Evolutionary conservation across 2,329 filamentous ascomycete genomes (phyloP).

Genomic region (Diaporthe longicolla): DNA sequence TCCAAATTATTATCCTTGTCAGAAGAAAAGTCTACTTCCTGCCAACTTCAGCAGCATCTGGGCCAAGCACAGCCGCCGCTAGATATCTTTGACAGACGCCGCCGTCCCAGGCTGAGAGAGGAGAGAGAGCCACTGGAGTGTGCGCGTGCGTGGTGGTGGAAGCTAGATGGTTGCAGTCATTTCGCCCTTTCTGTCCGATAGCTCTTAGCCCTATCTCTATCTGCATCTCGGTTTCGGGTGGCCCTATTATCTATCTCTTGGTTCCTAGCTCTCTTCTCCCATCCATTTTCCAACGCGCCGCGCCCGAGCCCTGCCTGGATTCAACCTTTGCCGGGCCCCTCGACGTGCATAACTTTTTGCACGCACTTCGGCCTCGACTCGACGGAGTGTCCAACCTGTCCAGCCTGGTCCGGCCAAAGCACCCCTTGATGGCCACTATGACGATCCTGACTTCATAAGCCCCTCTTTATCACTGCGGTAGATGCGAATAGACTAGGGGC

Average conservation of each 20-base stretch:
- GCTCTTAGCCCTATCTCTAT: constrained; percentile 26
- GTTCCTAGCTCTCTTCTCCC: not conserved
- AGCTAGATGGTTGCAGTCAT: constrained; percentile 38
- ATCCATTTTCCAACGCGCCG: constrained; percentile 13
- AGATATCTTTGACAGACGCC: constrained; percentile 3
- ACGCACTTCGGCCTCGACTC: constrained; percentile 7
- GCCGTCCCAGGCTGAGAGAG: constrained; percentile 7
- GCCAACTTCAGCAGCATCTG: not conserved
- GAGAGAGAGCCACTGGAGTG: not conserved
- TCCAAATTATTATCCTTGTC: constrained; percentile 17
- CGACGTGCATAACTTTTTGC: constrained; percentile 23
- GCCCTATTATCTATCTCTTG: constrained; percentile 27
- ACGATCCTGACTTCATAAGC: constrained; percentile 39
- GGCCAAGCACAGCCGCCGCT: not conserved
- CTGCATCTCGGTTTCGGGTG: constrained; percentile 19
- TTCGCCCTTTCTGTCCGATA: constrained; percentile 25
- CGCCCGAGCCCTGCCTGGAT: constrained; percentile 4
- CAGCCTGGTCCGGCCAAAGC: not conserved
- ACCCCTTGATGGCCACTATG: constrained; percentile 42
- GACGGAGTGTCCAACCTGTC: constrained; percentile 9
- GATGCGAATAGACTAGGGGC: constrained; percentile 22
- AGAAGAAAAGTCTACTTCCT: not conserved
- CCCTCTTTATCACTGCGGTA: constrained; percentile 14
- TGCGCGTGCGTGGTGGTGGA: constrained; percentile 23
- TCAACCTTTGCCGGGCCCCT: constrained; percentile 8